phyloP scores from a whole-genome alignment of 331 rosid species.

The Malus hybrid region DNA sequence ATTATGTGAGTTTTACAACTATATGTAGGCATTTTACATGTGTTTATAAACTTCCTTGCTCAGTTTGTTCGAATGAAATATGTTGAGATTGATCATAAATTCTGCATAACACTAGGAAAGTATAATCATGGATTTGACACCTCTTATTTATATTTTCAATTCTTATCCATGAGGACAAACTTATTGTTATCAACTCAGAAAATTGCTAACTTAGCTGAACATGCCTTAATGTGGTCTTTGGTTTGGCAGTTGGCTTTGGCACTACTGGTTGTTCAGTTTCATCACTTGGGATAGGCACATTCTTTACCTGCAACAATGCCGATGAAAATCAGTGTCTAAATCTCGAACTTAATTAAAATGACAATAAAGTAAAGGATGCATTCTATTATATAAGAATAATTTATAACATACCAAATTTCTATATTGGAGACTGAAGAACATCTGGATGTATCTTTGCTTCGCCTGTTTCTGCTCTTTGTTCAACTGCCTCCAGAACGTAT shows the following conservation, averaged over 20 bases:
- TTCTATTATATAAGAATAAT: neutral
- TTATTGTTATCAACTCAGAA: too few relatives aligned
- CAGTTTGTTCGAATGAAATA: neutral
- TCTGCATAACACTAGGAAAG: too few relatives aligned
- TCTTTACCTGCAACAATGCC: constrained; percentile 54
- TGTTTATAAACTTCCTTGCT: neutral
- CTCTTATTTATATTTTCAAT: too few relatives aligned
- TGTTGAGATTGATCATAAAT: too few relatives aligned
- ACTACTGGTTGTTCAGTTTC: constrained; percentile 34
- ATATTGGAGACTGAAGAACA: constrained; percentile 68
- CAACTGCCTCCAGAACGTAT: constrained; percentile 67
- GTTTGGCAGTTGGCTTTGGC: constrained; percentile 27
- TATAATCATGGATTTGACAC: too few relatives aligned
- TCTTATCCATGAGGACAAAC: too few relatives aligned
- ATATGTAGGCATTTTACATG: neutral
- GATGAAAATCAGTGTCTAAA: neutral
- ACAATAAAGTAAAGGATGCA: neutral
- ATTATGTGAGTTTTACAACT: neutral
- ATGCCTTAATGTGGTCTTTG: constrained; percentile 37
- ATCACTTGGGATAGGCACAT: constrained; percentile 42
- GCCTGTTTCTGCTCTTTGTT: constrained; percentile 22
- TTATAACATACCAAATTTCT: constrained; percentile 51
- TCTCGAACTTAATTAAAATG: neutral
- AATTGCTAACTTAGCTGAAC: neutral
- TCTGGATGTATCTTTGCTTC: constrained; percentile 75